Evolutionary conservation across 306 rosid species (phyloP), one percentile per base, ranked within the genome.

Genomic region (Psophocarpus tetragonolobus): DNA sequence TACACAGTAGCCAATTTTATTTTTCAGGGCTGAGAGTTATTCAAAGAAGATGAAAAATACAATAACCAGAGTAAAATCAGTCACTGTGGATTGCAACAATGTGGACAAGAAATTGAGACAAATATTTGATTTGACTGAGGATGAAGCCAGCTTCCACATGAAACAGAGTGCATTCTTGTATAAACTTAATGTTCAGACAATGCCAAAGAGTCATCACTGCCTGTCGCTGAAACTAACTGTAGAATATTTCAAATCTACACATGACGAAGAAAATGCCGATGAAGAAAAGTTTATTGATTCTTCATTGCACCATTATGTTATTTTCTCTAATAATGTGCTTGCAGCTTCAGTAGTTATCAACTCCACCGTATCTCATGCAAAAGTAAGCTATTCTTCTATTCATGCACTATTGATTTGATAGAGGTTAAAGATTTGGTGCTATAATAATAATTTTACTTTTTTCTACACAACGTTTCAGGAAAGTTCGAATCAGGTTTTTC

Each of bases 41-140:
- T 86, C 89, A 48, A 81, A 82, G 87, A 91, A 79, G 74, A 87
- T 89, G 85, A 89, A 92, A 68, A 85, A 84, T 79, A 47, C 85
- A 47, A 84, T 91, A 87, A 77, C 84, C 71, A 89, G 73, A 82
- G 97, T 94, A 41, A 92, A 89, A 91, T 73, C 87, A 42, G 87
- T 92, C 68, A 78, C 86, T 9, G 88, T 95, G 86, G 98, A 88
- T 10, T 95, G 97, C 82, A 82, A 81, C 84, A 95, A 95, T 65
- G 97, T 95, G 84, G 98, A 92, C 89, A 95, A 95, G 90, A 95
- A 95, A 83, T 82, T 95, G 83, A 90, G 98, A 84, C 98, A 95
- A 77, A 82, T 95, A 84, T 87, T 76, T 83, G 98, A 95, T 80
- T 86, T 91, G 90, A 89, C 97, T 18, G 98, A 92, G 90, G 97